Evolutionary conservation across 2,329 filamentous ascomycete genomes (phyloP).

Genomic region (Aspergillus clavatus): DNA sequence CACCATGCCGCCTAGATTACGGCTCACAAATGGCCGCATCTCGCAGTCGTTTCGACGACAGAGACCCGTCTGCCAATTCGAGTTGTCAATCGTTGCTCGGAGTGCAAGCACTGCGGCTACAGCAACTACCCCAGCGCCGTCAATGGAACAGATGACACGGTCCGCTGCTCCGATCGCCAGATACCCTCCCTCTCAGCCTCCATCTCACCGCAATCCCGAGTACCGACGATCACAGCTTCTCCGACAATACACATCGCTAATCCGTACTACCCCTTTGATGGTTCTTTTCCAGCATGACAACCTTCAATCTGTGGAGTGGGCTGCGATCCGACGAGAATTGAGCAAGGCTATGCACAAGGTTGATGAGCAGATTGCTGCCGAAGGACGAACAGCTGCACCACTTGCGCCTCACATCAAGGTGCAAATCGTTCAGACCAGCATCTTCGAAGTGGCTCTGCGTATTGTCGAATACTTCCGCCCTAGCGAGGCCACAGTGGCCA

Average conservation of each 20-base stretch:
- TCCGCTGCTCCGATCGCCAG: constrained; percentile 45
- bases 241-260: constrained; percentile 79
- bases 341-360: constrained; percentile 56
- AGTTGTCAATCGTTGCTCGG: constrained; percentile 36
- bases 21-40: constrained; percentile 35
- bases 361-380: constrained; percentile 62
- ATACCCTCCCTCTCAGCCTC: constrained; percentile 67
- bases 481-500: constrained; percentile 29
- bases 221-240: constrained; percentile 86
- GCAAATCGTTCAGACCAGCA: constrained; percentile 81
- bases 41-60: constrained; percentile 34
- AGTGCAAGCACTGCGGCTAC: constrained; percentile 44
- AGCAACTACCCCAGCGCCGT: constrained; percentile 49
- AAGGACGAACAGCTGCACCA: constrained; percentile 37
- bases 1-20: constrained; percentile 53
- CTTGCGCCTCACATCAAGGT: constrained; percentile 64
- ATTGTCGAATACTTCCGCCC: constrained; percentile 78
- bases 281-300: constrained; percentile 83
- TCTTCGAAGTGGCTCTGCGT: constrained; percentile 78
- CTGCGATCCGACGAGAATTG: constrained; percentile 66
- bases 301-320: constrained; percentile 69
- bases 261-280: constrained; percentile 78
- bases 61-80: constrained; percentile 35
- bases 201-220: constrained; percentile 79
- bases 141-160: constrained; percentile 46